Base-by-base conservation (phyloP, 2,329 filamentous ascomycete genomes). In the Pseudopithomyces maydicus region DNA sequence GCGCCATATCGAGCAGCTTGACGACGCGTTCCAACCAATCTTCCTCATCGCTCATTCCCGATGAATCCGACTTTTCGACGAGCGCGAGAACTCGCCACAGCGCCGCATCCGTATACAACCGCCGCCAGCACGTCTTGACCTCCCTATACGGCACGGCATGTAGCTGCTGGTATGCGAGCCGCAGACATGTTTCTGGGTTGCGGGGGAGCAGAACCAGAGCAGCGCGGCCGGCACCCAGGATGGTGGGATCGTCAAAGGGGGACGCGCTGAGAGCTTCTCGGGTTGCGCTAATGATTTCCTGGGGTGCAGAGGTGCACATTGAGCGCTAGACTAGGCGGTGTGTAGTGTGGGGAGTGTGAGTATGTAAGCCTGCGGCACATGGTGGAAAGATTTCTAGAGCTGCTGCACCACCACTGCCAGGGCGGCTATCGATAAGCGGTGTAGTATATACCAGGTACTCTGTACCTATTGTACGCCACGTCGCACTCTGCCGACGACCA, bases 41-140 rank as follows among this genome's bases (percentile, higher is more conserved):
- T 33, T 65, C 61, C 7, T 64, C 47, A 17, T 57, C 47, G 36
- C 55, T 54, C 75, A 61, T 41, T 64, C 58, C 8, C 62, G 47
- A n/a, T 36, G 29, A 54, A 7, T n/a, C 26, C 4, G 20, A 36
- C n/a, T 52, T 42, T 50, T 72, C 62, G 4, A 72, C 54, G 3
- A 78, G 50, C 11, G 46, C 46, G n/a, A 75, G 38, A 20, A 87
- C 88, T 63, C 84, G 84, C 67, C 90, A 80, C 11, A 94, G 81
- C 54, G 85, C 84, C 1, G 88, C 85, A 54, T 92, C 89, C 0
- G 88, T 88, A 69, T 90, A 92, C 5, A 93, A 75, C 61, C 86
- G 80, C 22, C 88, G 80, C 91, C 90, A 95, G 67, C 83, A 85
- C 8, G 73, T 69, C 0, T 88, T 89, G 6, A 94, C 83, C 32